Conservation (phyloP, 495 filamentous ascomycete species). For the Penicillium atrosanguineum region DNA sequence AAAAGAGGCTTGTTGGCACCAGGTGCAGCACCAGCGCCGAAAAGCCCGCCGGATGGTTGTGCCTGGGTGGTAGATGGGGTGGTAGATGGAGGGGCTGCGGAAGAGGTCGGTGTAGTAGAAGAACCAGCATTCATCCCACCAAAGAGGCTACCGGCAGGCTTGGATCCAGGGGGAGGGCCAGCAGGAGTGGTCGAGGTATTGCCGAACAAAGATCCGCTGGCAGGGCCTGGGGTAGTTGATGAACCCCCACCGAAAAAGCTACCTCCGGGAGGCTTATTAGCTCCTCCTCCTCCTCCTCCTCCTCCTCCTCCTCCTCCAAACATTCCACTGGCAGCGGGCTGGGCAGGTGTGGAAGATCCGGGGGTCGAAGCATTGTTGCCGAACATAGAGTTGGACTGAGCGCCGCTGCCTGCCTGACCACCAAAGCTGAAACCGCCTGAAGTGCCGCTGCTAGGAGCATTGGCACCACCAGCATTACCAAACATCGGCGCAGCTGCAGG, state of each 20-base stretch:
- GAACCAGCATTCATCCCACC: slow-evolving; percentile 23
- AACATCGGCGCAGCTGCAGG: slow-evolving; percentile 24
- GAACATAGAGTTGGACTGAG: slow-evolving; percentile 30
- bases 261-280: slow-evolving; percentile 17
- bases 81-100: slow-evolving; percentile 23
- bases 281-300: slow-evolving; percentile 42
- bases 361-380: slow-evolving; percentile 32
- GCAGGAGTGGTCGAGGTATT: slow-evolving; percentile 62
- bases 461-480: slow-evolving; percentile 26
- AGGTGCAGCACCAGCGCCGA: slow-evolving; percentile 23
- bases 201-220: slow-evolving; percentile 39
- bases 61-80: slow-evolving; percentile 20
- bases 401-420: slow-evolving; percentile 21
- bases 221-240: slow-evolving; percentile 38
- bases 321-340: slow-evolving; percentile 37
- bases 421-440: slow-evolving; percentile 45
- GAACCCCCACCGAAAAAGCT: slow-evolving; percentile 40
- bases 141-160: slow-evolving; percentile 33
- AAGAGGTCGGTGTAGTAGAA: slow-evolving; percentile 25
- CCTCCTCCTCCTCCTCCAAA: slow-evolving; percentile 53
- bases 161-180: slow-evolving; percentile 55
- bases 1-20: slow-evolving; percentile 29
- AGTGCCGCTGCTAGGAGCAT: slow-evolving; percentile 18
- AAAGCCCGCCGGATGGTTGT: slow-evolving; percentile 32
- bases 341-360: slow-evolving; percentile 33